phyloP scores from a whole-genome alignment of 371 early-diverging fungal genomes.

The Mucor velutinosus region DNA sequence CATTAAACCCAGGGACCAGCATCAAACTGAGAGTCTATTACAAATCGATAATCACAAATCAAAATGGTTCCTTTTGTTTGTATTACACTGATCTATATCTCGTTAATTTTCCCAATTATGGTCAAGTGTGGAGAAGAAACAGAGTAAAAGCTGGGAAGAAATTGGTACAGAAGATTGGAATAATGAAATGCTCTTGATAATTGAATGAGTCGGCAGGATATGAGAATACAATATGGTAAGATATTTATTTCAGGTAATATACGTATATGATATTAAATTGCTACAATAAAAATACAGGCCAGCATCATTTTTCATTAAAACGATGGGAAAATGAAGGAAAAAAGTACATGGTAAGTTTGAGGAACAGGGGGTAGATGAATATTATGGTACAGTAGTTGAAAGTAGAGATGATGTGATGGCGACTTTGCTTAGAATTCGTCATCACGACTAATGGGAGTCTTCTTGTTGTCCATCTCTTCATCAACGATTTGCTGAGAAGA shows the following conservation, averaged over 20 bases:
- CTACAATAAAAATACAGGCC: not conserved
- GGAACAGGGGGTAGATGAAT: not conserved
- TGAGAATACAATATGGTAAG: not conserved
- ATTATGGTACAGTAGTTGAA: not conserved
- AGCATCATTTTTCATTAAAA: not conserved
- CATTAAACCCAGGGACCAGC: not conserved
- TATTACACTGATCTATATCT: not conserved
- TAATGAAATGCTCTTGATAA: not conserved
- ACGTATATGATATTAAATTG: not conserved
- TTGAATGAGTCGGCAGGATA: not conserved
- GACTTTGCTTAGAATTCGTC: constrained; percentile 19
- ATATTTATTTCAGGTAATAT: not conserved
- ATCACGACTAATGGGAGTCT: constrained; percentile 5
- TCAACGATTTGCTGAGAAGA: constrained; percentile 32
- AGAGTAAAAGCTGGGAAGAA: not conserved
- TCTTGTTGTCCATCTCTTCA: constrained; percentile 26
- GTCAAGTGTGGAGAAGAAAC: not conserved
- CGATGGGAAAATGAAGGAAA: not conserved
- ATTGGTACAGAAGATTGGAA: not conserved
- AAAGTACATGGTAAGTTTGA: not conserved
- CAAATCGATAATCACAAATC: not conserved
- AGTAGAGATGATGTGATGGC: not conserved
- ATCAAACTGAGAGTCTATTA: not conserved
- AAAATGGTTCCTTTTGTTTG: not conserved
- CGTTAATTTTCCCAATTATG: not conserved